Evolutionary conservation across 164 flowering plant species (phyloP).

Genomic region (Stephania japonica): DNA sequence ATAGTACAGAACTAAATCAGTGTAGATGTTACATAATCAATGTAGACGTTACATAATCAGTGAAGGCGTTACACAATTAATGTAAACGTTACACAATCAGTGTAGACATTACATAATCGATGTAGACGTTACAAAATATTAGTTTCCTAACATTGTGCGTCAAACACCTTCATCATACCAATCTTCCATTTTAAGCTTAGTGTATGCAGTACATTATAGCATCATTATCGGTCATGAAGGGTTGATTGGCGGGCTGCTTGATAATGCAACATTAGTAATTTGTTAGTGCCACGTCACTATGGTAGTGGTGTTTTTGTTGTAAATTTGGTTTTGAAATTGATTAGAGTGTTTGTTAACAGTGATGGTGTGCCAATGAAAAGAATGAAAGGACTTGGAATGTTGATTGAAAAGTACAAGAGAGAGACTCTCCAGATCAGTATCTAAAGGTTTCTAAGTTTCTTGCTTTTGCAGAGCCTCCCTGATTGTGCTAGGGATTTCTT

Average conservation of each 20-base stretch:
- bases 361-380: slow-evolving; percentile 27
- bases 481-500: slow-evolving; percentile 76
- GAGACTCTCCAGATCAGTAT: slow-evolving; percentile 82
- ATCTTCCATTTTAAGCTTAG: no score
- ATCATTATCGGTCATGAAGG: slow-evolving; percentile 53
- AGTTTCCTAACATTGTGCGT: no score
- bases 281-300: slow-evolving; percentile 40
- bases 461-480: slow-evolving; percentile 78
- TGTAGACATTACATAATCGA: no score
- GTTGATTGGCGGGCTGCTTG: slow-evolving; percentile 67
- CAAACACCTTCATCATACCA: no score
- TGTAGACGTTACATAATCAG: no score
- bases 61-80: no score
- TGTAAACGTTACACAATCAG: no score
- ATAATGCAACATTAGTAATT: slow-evolving; percentile 68
- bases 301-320: slow-evolving; percentile 58
- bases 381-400: slow-evolving; percentile 63
- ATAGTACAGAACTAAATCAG: no score
- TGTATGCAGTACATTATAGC: no score
- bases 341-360: slow-evolving; percentile 46
- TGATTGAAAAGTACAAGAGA: slow-evolving; percentile 66
- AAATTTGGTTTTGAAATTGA: slow-evolving; percentile 59
- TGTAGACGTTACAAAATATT: no score
- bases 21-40: no score
- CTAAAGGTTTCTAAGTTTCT: slow-evolving; percentile 71